A percentile compares a stretch with the other conserved stretches of the same genome.
Conservation (phyloP, 257 asterid species). For the Solanum clarkiae region DNA sequence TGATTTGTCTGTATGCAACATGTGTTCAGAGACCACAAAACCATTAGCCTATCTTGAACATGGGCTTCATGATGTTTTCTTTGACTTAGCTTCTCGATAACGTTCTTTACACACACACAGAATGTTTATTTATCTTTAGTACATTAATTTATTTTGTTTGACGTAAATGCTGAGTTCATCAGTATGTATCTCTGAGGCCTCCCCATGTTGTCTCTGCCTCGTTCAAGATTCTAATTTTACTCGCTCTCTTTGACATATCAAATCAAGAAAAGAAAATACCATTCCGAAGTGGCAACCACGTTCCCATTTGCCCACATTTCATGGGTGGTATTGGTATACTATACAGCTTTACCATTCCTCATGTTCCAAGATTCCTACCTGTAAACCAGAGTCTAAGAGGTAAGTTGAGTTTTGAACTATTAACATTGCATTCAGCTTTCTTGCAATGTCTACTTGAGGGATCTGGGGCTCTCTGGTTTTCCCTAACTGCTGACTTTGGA, state of each 20-base stretch:
- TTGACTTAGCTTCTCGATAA: conserved; percentile 14
- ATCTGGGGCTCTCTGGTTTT: neutral
- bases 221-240: conserved; percentile 1
- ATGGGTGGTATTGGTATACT: neutral
- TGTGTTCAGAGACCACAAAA: neutral
- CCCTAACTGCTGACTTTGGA: neutral
- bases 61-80: conserved; percentile 18
- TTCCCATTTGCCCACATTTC: conserved; percentile 15
- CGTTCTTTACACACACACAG: conserved; percentile 9
- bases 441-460: neutral
- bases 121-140: neutral
- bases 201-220: neutral
- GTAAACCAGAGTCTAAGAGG: neutral
- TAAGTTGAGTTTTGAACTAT: neutral
- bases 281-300: conserved; percentile 39
- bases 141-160: neutral
- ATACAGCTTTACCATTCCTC: conserved; percentile 12
- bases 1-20: neutral
- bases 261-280: neutral
- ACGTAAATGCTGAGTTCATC: neutral
- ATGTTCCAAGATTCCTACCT: conserved; percentile 15
- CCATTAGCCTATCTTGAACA: neutral
- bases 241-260: neutral
- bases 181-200: neutral
- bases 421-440: neutral